These are phyloP conservation scores for Chytriomyces hyalinus DNA, from an alignment of 192 early-diverging fungal species.

Conservation along the genomic window DNA sequence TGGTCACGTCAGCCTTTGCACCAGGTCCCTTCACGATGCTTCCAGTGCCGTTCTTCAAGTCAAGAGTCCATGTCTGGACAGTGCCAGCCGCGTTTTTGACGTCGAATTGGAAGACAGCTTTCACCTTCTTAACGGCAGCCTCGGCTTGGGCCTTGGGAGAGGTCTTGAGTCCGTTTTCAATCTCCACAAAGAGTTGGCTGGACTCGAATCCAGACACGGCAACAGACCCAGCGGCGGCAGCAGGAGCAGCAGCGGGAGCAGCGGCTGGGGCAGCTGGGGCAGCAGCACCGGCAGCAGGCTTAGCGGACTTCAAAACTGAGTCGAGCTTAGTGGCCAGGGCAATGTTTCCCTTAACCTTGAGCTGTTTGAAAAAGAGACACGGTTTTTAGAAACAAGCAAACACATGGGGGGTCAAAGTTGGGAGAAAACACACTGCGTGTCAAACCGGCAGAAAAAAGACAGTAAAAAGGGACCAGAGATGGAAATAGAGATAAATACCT, in stretches of 20 bases:
- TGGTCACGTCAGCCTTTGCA: slow-evolving; percentile 72
- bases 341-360: slow-evolving; percentile 56
- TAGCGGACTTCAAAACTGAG: slow-evolving; percentile 48
- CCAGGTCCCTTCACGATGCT: slow-evolving; percentile 61
- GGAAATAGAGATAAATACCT: slow-evolving; percentile 16
- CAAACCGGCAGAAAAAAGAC: neutral
- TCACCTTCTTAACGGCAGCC: slow-evolving; percentile 72
- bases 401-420: no score
- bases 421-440: no score
- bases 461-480: neutral
- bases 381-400: neutral
- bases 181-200: slow-evolving; percentile 73
- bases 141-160: slow-evolving; percentile 67
- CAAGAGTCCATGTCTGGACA: slow-evolving; percentile 79
- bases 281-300: slow-evolving; percentile 30
- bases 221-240: slow-evolving; percentile 40
- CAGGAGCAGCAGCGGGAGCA: slow-evolving; percentile 38
- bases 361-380: slow-evolving; percentile 17
- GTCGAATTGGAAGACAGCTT: slow-evolving; percentile 88
- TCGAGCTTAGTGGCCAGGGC: slow-evolving; percentile 34
- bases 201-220: slow-evolving; percentile 76
- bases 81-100: slow-evolving; percentile 75
- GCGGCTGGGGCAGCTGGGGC: slow-evolving; percentile 37
- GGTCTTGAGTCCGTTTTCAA: slow-evolving; percentile 63
- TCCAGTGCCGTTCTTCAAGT: slow-evolving; percentile 80